Conservation (phyloP, 2,329 filamentous ascomycete genomes). For the Phialophora tarda region DNA sequence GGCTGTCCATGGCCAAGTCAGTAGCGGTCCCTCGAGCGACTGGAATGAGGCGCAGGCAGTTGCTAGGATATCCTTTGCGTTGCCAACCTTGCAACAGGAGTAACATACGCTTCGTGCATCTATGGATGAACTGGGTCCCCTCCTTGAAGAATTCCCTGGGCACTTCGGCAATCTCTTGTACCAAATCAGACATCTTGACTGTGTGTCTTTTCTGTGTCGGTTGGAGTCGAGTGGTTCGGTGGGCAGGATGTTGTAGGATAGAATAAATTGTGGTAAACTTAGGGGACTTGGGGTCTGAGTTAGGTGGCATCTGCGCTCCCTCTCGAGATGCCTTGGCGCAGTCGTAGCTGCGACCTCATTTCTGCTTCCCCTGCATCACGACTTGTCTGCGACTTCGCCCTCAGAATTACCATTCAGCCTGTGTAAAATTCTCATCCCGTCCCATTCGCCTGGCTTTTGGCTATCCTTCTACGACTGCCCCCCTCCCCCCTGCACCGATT, state of each 20-base stretch:
- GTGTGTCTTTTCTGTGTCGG: not conserved
- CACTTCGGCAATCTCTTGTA: constrained; percentile 66
- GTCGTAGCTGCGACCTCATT: constrained; percentile 2
- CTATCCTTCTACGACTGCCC: not conserved
- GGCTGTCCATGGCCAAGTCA: constrained; percentile 47
- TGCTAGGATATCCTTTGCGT: not conserved
- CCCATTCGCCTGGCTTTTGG: not conserved
- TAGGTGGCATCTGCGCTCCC: constrained; percentile 1
- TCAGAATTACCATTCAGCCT: not conserved
- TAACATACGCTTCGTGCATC: constrained; percentile 56
- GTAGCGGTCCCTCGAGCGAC: not conserved
- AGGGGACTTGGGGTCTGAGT: not conserved
- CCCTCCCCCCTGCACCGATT: not conserved
- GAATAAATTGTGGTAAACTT: not conserved
- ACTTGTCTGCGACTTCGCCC: not conserved
- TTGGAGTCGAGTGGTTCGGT: not conserved
- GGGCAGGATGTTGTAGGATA: not conserved
- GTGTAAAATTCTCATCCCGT: not conserved
- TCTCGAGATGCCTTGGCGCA: constrained; percentile 5
- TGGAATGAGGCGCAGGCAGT: not conserved
- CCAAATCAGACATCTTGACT: constrained; percentile 59
- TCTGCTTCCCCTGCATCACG: not conserved
- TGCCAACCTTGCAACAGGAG: constrained; percentile 15
- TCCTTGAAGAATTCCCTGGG: constrained; percentile 60
- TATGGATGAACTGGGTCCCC: constrained; percentile 55